Evolutionary conservation across 140 eudicot species (phyloP).

Genomic region (Bidens hawaiensis): DNA sequence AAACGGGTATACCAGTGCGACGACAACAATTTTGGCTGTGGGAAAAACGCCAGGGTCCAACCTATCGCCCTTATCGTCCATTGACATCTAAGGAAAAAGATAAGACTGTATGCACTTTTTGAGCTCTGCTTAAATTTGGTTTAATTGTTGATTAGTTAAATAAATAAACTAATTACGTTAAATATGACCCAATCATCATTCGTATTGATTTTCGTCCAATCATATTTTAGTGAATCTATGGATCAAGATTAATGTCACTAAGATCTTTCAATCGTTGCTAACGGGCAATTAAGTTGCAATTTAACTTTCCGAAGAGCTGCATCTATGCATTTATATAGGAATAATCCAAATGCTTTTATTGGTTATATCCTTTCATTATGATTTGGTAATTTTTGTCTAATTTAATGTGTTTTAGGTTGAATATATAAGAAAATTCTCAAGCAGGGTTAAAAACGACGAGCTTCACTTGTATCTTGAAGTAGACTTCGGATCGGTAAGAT

Average conservation of each 20-base stretch:
- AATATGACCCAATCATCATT: background rate
- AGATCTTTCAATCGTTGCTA: background rate
- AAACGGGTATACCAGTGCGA: slow-evolving; percentile 75
- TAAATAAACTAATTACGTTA: background rate
- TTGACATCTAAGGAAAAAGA: slow-evolving; percentile 72
- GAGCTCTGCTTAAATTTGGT: background rate
- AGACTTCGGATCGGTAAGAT: slow-evolving; percentile 53
- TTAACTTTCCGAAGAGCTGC: background rate
- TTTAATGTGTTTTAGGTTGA: slow-evolving; percentile 52
- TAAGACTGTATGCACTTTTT: slow-evolving; percentile 49
- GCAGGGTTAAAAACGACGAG: slow-evolving; percentile 60
- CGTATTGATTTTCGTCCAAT: background rate
- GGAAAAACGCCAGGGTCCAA: slow-evolving; percentile 74
- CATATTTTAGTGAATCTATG: background rate
- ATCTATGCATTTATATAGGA: background rate
- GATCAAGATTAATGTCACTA: background rate
- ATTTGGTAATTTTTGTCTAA: background rate
- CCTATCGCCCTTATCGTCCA: slow-evolving; percentile 73
- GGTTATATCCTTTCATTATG: background rate
- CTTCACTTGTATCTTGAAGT: slow-evolving; percentile 73
- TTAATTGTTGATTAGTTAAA: background rate
- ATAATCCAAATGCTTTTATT: slow-evolving; percentile 8
- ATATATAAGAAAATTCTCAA: slow-evolving; percentile 52
- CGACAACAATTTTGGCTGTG: slow-evolving; percentile 82
- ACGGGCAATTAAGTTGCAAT: background rate